Conservation (phyloP, 179 eudicot genomes). For the Amaranthus tricolor region DNA sequence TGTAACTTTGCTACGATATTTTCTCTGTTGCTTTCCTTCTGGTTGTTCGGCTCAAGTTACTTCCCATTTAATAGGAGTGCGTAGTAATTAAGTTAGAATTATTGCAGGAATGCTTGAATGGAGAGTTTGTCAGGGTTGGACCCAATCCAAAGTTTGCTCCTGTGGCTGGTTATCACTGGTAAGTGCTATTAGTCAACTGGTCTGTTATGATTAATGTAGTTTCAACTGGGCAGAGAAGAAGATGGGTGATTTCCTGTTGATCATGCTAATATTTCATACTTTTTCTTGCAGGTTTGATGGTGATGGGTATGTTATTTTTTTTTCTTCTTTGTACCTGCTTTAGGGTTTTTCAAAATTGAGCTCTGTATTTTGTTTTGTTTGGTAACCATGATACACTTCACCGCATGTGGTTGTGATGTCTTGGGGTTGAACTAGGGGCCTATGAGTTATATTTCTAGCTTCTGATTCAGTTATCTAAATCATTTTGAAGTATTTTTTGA, state of each 20-base stretch:
- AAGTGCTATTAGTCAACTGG: background rate
- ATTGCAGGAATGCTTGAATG: slow-evolving; percentile 84
- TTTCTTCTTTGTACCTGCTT: background rate
- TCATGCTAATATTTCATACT: slow-evolving; percentile 18
- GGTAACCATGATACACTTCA: too few species aligned
- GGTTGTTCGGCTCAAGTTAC: background rate
- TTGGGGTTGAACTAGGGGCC: too few species aligned
- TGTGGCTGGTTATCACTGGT: slow-evolving; percentile 97
- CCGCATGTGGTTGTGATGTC: too few species aligned
- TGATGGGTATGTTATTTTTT: slow-evolving; percentile 71
- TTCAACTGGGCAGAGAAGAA: background rate
- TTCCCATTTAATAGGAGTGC: background rate
- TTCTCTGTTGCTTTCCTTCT: background rate
- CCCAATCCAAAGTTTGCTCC: slow-evolving; percentile 93
- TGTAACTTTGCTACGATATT: background rate
- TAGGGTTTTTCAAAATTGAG: background rate
- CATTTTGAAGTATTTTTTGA: background rate
- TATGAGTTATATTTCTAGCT: too few species aligned
- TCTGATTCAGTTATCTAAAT: too few species aligned
- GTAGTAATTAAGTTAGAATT: background rate
- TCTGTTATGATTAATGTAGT: background rate
- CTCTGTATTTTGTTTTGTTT: too few species aligned
- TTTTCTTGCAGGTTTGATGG: slow-evolving; percentile 91
- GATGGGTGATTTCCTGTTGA: background rate
- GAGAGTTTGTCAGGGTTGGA: slow-evolving; percentile 95